These are phyloP conservation scores for Prunus dulcis DNA, from an alignment of 306 rosid species.

Conservation along the genomic window DNA sequence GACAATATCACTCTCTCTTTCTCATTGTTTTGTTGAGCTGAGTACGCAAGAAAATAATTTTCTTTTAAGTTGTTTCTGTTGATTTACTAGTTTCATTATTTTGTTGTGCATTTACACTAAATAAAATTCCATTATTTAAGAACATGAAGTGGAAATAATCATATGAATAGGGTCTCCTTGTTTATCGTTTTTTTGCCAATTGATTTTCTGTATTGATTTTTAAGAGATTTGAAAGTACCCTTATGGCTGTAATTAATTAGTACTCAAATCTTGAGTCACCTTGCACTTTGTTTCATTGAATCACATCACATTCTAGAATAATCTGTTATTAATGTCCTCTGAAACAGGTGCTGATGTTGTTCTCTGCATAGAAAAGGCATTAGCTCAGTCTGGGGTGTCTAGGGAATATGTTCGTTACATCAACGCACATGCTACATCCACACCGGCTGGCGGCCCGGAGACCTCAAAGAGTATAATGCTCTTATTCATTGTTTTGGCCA, in stretches of 20 bases:
- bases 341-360: too few species aligned
- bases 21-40: background rate
- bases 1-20: background rate
- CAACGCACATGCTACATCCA: constrained; percentile 62
- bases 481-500: constrained; percentile 84
- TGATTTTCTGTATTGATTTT: background rate
- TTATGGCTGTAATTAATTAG: too few species aligned
- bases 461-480: constrained; percentile 89
- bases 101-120: background rate
- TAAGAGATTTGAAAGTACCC: background rate
- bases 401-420: constrained; percentile 78
- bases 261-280: background rate
- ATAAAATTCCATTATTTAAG: background rate
- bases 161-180: background rate
- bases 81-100: background rate
- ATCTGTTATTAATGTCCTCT: too few species aligned
- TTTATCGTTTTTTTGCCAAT: background rate
- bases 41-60: background rate
- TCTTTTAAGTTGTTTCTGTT: background rate
- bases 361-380: constrained; percentile 92
- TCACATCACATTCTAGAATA: too few species aligned
- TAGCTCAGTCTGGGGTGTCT: constrained; percentile 71
- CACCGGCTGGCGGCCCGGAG: constrained; percentile 62
- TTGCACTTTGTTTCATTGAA: background rate
- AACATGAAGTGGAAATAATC: background rate